Conservation (phyloP, 2,329 filamentous ascomycete species). For the Magnaporthiopsis incrustans region DNA sequence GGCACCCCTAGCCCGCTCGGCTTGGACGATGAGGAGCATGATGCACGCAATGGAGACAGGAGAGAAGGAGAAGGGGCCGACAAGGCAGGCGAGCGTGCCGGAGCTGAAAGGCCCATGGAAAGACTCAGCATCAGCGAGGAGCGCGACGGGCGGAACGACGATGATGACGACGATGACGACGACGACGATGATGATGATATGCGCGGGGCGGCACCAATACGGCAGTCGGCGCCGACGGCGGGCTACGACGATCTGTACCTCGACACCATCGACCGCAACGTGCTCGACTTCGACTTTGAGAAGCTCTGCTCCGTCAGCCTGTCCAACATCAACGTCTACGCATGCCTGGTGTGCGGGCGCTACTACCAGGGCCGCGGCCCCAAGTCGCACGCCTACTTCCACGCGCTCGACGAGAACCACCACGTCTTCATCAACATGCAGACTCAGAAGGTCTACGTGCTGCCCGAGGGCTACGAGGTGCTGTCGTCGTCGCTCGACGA, state of each 20-base stretch:
- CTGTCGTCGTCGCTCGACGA: conserved; percentile 90
- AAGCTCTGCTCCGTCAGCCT: conserved; percentile 94
- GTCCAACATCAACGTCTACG: conserved; percentile 98
- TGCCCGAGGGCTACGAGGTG: conserved; percentile 96
- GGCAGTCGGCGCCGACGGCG: conserved; percentile 71
- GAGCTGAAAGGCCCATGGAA: not conserved
- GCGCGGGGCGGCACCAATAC: conserved; percentile 38
- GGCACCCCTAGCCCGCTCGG: not conserved
- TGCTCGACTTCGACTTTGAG: conserved; percentile 97
- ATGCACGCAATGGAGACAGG: conserved; percentile 1
- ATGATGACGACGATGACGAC: conserved; percentile 23
- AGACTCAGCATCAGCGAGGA: not conserved
- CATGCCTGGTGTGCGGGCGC: conserved; percentile 93
- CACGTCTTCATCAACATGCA: conserved; percentile 99
- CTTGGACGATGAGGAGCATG: not conserved
- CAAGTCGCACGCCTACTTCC: conserved; percentile 95
- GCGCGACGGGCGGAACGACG: conserved; percentile 13
- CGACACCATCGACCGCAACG: conserved; percentile 87
- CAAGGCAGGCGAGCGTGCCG: conserved; percentile 15
- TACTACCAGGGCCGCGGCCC: conserved; percentile 93
- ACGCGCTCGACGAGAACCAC: conserved; percentile 88
- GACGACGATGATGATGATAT: conserved; percentile 33
- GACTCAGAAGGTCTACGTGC: conserved; percentile 80
- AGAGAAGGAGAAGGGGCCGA: conserved; percentile 20
- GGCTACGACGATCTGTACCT: conserved; percentile 96